Base-by-base conservation (phyloP, 225 moss, liverwort and hornwort genomes). In the Pseudoscleropodium purum region DNA sequence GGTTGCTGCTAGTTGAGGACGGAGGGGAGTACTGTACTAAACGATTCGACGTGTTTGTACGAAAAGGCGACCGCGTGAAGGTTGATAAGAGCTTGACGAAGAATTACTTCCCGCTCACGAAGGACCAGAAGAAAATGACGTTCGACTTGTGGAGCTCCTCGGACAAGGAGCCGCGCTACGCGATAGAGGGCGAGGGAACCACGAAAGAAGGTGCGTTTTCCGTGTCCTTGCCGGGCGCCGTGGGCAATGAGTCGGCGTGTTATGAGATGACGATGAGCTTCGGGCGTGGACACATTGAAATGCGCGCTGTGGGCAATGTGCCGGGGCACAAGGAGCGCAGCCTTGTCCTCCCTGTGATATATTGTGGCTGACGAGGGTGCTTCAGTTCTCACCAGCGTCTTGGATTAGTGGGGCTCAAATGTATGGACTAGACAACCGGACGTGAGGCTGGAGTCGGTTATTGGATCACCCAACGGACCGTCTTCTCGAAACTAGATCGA, bases 31-130 rank as follows among this genome's bases (percentile, higher is more conserved):
- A 66, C 52, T 94, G 94, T 25, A 34, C 29, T 5, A 64, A 74
- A 59, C 43, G 87, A 62, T 94, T 95, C 68, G 85, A 90, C 37
- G 49, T 88, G 65, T 94, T 91, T 23, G 92, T 93, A 5, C 41
- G 26, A 11, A 92, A 87, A 70, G 95, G 95, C 6, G 79, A 83
- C 57, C 77, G 69, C 15, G 77, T 91, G 82, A 63, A 76, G 21
- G 88, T 90, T n/a, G 78, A 92, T 26, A 26, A 18, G 60, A 75
- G 41, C 34, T 20, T 87, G 57, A 79, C 89, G 39, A 90, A 80
- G 79, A 26, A 54, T 13, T 87, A 84, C 13, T 47, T n/a, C 24
- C 87, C 90, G 9, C 61, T 66, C 39, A 33, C 20, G 31, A 14
- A 10, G 19, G 81, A 21, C 25, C 90, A 89, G 68, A 41, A 17